A percentile compares a stretch with the other conserved stretches of the same genome.
phyloP scores from a whole-genome alignment of 768 basidiomycete genomes.

The Termitomyces sp. region DNA sequence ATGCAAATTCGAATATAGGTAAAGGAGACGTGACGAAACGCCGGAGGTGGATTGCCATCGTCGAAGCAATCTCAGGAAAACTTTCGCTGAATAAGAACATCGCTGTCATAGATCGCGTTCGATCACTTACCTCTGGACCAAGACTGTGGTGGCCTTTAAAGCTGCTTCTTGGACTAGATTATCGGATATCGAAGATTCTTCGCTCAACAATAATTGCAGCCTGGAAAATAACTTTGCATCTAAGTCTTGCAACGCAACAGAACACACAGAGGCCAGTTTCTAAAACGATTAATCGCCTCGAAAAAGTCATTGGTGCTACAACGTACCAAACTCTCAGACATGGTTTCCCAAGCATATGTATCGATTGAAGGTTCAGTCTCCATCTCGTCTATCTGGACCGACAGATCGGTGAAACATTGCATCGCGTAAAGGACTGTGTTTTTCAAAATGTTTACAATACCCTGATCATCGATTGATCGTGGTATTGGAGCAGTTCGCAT shows the following conservation, averaged over 20 bases:
- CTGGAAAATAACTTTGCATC: slow-evolving; percentile 66
- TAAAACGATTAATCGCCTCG: slow-evolving; percentile 20
- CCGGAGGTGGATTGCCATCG: slow-evolving; percentile 74
- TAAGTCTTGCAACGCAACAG: slow-evolving; percentile 61
- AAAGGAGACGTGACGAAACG: slow-evolving; percentile 86
- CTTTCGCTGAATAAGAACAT: slow-evolving; percentile 29
- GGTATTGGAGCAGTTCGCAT: slow-evolving; percentile 47
- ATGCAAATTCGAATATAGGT: slow-evolving; percentile 84
- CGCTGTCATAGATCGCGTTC: background rate
- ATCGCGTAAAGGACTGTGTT: slow-evolving; percentile 55
- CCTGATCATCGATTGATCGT: slow-evolving; percentile 30
- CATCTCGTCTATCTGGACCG: slow-evolving; percentile 78
- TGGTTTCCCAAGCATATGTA: slow-evolving; percentile 90
- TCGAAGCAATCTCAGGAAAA: slow-evolving; percentile 73
- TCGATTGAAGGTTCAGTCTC: slow-evolving; percentile 74
- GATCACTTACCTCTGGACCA: slow-evolving; percentile 66
- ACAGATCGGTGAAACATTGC: slow-evolving; percentile 73
- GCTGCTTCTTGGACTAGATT: slow-evolving; percentile 87
- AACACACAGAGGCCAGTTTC: slow-evolving; percentile 86
- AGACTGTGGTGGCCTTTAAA: slow-evolving; percentile 74
- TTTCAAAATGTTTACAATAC: slow-evolving; percentile 35
- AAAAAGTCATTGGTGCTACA: background rate
- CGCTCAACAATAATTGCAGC: slow-evolving; percentile 71
- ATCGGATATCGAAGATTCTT: slow-evolving; percentile 76
- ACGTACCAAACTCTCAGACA: slow-evolving; percentile 83